Evolutionary conservation across 129 eudicot species (phyloP), one percentile per base, ranked within the genome.

Genomic region (Centella asiatica): DNA sequence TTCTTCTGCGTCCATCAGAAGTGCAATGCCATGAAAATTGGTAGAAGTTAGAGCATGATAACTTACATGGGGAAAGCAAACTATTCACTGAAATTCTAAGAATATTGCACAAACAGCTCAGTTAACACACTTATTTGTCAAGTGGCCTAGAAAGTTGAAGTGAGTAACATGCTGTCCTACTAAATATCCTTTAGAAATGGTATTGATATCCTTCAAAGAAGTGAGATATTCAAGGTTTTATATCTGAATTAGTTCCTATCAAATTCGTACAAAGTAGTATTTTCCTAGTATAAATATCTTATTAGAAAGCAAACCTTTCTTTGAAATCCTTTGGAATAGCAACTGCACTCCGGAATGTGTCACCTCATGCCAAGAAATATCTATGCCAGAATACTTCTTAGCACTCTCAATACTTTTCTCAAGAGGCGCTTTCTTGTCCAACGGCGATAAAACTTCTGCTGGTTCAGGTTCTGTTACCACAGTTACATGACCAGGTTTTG

Each of bases 251-350:
- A 5, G 19, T 12, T 36, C 28, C 17, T 58, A 32, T 20, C 19
- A 32, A 9, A 15, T 33, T 22, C 23, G 40, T 31, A 29, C 28
- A 19, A 42, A 44, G 29, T 45, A 28, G 4, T 58, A 19, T 2
- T 1, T 27, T 18, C 9, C 55, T 44, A 11, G 25, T 6, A 18
- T 15, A 45, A 28, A 6, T 25, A 23, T 13, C 25, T 56, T 2
- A 14, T 24, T 26, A 36, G 31, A 48, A 39, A 60, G 28, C 77
- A 76, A 65, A 80, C 86, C 86, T 62, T 66, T 72, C 68, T 73
- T 76, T 25, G 71, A 66, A 25, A 57, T 65, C 46, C 45, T 40
- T 79, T 60, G 67, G 47, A 64, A 45, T n/a, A n/a, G n/a, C n/a
- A n/a, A n/a, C 51, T 68, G 48, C 57, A 61, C 25, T 50, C 33